Conservation (phyloP, 768 basidiomycete species). For the Atractiella rhizophila region DNA sequence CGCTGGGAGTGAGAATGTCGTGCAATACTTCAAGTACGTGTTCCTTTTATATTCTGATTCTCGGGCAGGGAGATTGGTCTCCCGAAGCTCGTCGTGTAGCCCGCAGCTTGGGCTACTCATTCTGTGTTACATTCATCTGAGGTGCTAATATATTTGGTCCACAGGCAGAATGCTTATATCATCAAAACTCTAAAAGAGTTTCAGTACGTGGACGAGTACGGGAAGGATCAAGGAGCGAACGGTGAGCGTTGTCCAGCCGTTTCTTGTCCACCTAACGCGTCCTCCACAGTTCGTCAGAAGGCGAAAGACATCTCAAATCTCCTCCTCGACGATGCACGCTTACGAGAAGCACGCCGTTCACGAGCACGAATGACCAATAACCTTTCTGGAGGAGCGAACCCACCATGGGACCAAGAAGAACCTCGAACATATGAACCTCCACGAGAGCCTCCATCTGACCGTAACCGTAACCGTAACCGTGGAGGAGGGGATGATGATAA, state of each 20-base stretch:
- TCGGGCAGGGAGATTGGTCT: background rate
- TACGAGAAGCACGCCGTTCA: constrained; percentile 57
- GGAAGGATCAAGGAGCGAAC: constrained; percentile 95
- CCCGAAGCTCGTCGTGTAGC: no score
- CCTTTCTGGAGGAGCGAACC: constrained; percentile 42
- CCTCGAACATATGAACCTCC: constrained; percentile 8
- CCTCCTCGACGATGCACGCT: constrained; percentile 54
- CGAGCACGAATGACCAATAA: constrained; percentile 83
- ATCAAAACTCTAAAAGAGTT: constrained; percentile 99
- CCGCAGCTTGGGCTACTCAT: background rate
- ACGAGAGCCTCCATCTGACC: background rate
- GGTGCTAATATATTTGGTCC: background rate
- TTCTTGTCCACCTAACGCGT: background rate
- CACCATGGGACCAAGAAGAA: constrained; percentile 24
- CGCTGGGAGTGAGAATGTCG: constrained; percentile 90
- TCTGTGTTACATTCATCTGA: background rate
- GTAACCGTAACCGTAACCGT: background rate
- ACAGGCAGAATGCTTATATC: constrained; percentile 74
- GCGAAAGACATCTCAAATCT: constrained; percentile 96
- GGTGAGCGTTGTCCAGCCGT: constrained; percentile 7
- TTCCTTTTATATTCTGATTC: no score
- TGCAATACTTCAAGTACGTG: constrained; percentile 52
- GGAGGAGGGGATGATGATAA: constrained; percentile 24
- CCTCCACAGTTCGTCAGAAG: constrained; percentile 48
- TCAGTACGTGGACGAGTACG: constrained; percentile 80